These are phyloP conservation scores for Cercospora brassicicola DNA, from an alignment of 2,329 filamentous ascomycete species.

Conservation along the genomic window DNA sequence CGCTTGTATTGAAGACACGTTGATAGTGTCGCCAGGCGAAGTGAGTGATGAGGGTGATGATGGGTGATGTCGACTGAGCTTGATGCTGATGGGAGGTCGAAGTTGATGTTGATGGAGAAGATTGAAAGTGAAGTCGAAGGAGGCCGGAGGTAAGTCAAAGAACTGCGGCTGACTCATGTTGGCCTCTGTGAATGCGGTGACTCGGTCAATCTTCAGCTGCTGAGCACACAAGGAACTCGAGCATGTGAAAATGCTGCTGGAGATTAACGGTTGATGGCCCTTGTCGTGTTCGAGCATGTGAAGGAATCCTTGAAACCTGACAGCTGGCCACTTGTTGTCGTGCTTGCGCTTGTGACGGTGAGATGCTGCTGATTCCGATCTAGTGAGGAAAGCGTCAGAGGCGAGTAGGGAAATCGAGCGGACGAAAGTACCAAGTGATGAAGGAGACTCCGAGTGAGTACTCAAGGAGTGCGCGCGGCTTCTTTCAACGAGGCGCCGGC, in stretches of 20 bases:
- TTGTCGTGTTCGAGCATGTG: background rate
- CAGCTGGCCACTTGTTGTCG: background rate
- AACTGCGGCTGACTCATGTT: background rate
- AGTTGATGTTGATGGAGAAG: background rate
- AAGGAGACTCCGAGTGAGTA: background rate
- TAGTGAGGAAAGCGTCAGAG: no score
- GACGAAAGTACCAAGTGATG: background rate
- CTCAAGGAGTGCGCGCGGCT: no score
- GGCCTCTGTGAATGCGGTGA: background rate
- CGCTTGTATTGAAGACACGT: background rate
- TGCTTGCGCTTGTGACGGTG: background rate
- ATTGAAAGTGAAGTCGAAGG: background rate
- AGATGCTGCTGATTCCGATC: background rate
- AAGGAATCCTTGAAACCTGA: background rate
- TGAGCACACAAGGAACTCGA: background rate
- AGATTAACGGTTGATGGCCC: background rate
- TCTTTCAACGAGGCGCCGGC: background rate
- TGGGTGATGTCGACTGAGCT: background rate
- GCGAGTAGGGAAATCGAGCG: no score
- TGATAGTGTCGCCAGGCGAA: background rate
- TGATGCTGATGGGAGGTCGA: background rate
- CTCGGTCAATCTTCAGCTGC: background rate
- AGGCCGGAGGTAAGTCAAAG: background rate
- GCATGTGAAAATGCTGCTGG: background rate
- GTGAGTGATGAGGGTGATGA: background rate